Evolutionary conservation across 805 yeast species (phyloP), one percentile per base, ranked within the genome.

Genomic region (Zygoascus biomembranicola): DNA sequence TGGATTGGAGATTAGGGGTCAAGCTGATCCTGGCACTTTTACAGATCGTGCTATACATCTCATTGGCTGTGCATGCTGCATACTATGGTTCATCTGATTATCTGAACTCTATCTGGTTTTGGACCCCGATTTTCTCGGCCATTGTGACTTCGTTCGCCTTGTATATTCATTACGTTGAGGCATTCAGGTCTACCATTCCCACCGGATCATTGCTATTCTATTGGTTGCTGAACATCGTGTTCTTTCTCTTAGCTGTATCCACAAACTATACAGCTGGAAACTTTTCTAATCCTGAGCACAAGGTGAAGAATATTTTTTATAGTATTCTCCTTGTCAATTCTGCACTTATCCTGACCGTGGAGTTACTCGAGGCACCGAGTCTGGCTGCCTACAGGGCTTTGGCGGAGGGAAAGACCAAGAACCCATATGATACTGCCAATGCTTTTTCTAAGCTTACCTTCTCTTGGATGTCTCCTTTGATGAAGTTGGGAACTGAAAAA

Each of bases 381-480:
- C 55, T 54, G n/a, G 49, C 65, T 13, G 63, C 65, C 20, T 54
- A 63, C 19, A 70, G 66, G 49, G 64, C 65, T 26, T 56, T 73
- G 49, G 63, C 71, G 9, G 61, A 60, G 55, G 69, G 73, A 57
- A 53, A 54, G 43, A 59, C 58, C 44, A 8, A 9, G 20, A 64
- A 66, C 45, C 85, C 84, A 1, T 69, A 73, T 43, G 84, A 80
- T 42, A 67, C 66, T 52, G 87, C 89, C 11, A 83, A 90, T 65
- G 71, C 90, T 14, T 80, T 92, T 58, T 84, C 95, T 2, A 74
- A 79, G 51, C 72, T 92, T 50, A 84, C 95, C 0, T 92, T 94
- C 67, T 72, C 82, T 28, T 94, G 99, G 98, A 88, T 94, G 95
- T 82, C 89, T 19, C 81, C 78, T 1, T 72, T 94, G 62, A 88